phyloP scores from a whole-genome alignment of 2,329 filamentous ascomycete genomes.

The Neopestalotiopsis rosae region DNA sequence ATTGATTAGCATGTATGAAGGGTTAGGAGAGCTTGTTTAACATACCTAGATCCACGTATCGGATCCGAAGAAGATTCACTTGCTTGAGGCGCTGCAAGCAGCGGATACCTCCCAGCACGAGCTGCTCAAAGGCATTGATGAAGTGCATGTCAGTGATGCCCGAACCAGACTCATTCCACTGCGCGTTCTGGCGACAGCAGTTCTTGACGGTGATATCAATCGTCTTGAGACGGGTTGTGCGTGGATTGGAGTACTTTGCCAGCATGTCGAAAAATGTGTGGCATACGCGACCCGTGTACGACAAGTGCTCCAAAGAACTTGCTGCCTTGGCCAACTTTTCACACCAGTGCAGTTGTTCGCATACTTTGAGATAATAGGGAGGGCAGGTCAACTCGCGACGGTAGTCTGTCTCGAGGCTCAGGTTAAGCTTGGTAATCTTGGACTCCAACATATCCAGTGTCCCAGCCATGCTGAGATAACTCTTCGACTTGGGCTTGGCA shows the following conservation, averaged over 20 bases:
- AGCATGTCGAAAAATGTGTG: conserved; percentile 69
- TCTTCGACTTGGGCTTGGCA: conserved; percentile 76
- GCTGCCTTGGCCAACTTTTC: conserved; percentile 64
- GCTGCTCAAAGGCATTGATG: conserved; percentile 71
- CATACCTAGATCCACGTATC: conserved; percentile 74
- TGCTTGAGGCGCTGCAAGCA: conserved; percentile 62
- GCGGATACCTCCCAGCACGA: conserved; percentile 68
- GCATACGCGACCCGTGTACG: conserved; percentile 76
- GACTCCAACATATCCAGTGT: conserved; percentile 64
- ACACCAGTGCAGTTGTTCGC: conserved; percentile 68
- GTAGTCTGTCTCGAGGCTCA: conserved; percentile 76
- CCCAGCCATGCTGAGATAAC: conserved; percentile 71
- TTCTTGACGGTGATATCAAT: conserved; percentile 78
- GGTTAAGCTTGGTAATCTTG: conserved; percentile 66
- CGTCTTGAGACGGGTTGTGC: conserved; percentile 61
- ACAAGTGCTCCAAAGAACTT: conserved; percentile 68
- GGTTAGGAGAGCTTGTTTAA: conserved; percentile 12
- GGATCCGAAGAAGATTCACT: conserved; percentile 71
- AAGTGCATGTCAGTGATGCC: conserved; percentile 76
- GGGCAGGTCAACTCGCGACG: conserved; percentile 67
- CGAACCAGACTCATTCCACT: conserved; percentile 68
- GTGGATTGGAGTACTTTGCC: conserved; percentile 52
- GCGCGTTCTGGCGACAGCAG: conserved; percentile 64
- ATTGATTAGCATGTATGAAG: not conserved
- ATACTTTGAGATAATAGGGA: conserved; percentile 65